Percentiles rank a stretch among this genome's conserved stretches.
Conservation (phyloP, 331 rosid genomes). For the Pyrus hybrid region DNA sequence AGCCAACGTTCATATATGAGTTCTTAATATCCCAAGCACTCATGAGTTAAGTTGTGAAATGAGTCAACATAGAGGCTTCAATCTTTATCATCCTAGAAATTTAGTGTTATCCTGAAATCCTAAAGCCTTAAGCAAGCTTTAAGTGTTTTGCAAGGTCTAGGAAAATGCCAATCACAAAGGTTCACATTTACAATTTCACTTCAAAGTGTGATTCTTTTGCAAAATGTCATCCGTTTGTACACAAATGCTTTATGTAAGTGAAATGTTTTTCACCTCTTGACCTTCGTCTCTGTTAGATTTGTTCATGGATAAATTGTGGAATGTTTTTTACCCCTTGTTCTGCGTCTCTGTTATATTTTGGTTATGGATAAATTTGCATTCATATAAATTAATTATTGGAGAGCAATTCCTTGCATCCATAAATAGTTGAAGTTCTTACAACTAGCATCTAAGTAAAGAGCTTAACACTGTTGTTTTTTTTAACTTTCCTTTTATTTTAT, state of each 20-base stretch:
- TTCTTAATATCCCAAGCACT: too few relatives aligned
- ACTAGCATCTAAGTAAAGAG: background rate
- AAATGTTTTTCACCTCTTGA: background rate
- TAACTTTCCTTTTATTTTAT: conserved; percentile 2
- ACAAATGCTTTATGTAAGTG: background rate
- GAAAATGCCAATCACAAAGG: too few relatives aligned
- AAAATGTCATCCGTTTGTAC: background rate
- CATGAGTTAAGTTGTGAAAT: too few relatives aligned
- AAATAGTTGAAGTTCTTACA: background rate
- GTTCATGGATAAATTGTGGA: background rate
- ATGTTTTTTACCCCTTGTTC: background rate
- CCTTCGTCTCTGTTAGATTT: background rate
- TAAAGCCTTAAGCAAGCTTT: too few relatives aligned
- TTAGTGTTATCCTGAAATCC: too few relatives aligned
- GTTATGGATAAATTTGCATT: background rate
- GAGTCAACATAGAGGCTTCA: too few relatives aligned
- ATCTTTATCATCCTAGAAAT: too few relatives aligned
- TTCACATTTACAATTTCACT: too few relatives aligned
- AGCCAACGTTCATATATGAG: too few relatives aligned
- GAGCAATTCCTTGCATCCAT: background rate
- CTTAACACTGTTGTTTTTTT: background rate
- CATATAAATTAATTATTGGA: background rate
- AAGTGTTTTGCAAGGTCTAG: too few relatives aligned
- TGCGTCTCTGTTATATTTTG: background rate
- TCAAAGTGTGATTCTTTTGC: too few relatives aligned